Evolutionary conservation across 345 rosid genomes (phyloP).

Genomic region (Brassica incana): DNA sequence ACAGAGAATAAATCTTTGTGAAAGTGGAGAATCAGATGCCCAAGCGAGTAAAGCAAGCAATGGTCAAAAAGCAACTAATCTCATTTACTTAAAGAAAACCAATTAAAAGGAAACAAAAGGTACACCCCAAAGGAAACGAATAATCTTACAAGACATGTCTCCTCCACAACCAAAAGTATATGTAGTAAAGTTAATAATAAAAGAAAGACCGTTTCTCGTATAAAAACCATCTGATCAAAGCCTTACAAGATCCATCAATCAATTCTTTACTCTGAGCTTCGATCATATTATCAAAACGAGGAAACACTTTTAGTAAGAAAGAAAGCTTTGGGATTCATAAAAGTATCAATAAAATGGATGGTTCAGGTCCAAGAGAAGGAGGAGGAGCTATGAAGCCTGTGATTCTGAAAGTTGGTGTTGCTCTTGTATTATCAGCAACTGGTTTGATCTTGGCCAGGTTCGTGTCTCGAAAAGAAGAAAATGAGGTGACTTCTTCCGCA

Average conservation of each 20-base stretch:
- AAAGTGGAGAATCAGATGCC: conserved; percentile 34
- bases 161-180: conserved; percentile 8
- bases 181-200: not conserved
- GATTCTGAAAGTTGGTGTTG: conserved; percentile 63
- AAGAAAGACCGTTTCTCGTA: not conserved
- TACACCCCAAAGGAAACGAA: conserved; percentile 41
- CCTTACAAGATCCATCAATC: conserved; percentile 9
- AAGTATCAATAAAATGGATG: conserved; percentile 16
- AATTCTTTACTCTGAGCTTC: not conserved
- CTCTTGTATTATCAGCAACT: conserved; percentile 61
- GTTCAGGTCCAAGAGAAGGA: conserved; percentile 49
- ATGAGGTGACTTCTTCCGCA: conserved; percentile 15
- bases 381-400: conserved; percentile 52
- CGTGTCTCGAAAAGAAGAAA: conserved; percentile 38
- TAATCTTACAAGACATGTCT: conserved; percentile 38
- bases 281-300: conserved; percentile 22
- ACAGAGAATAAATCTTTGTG: no score
- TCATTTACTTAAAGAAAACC: not conserved
- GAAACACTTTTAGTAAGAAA: not conserved
- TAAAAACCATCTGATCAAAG: conserved; percentile 17
- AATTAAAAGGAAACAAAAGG: conserved; percentile 4
- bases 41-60: conserved; percentile 34
- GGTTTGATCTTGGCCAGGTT: conserved; percentile 58
- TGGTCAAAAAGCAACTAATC: conserved; percentile 26
- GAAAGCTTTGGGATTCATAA: not conserved